Base-by-base conservation (phyloP, 2,329 filamentous ascomycete genomes). In the Beauveria rudraprayagi region DNA sequence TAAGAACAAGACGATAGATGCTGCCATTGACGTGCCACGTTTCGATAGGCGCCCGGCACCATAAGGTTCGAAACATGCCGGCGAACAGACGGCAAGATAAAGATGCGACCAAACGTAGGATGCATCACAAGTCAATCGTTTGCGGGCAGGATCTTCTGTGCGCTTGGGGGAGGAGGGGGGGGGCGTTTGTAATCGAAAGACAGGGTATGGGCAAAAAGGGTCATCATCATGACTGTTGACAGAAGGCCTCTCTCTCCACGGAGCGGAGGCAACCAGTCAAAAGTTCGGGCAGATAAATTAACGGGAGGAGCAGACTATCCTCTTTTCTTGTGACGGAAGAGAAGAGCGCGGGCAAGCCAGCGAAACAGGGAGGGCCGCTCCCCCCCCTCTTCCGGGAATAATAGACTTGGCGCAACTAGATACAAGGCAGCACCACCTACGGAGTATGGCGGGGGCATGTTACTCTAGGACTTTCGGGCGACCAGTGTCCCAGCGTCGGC, bases 391-490 rank as follows among this genome's bases (percentile, higher is more conserved):
- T 5, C 46, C 56, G 56, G 56, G 47, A 58, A 58, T 58, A 58
- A 50, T 17, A 34, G 56, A 56, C 56, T 58, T 58, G 56, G 56
- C 56, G 51, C 11, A 22, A 41, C 37, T 5, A 55, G 56, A 58
- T 51, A 58, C 56, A 41, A 48, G 46, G 37, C 55, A 48, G 28
- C 28, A 57, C 43, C 55, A 57, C 24, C 43, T 9, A 8, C 30
- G 9, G 28, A 48, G 26, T 41, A 57, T 48, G 44, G 55, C 44
- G 55, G 55, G 44, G 55, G 10, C 28, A 57, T 40, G 43, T 46
- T 46, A 10, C 54, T 40, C 10, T 19, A 9, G 16, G 37, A 24
- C 19, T 17, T 30, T 17, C n/a, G 28, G 14, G 11, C 48, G 28
- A 26, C 19, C 37, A 41, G 28, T 34, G 30, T n/a, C n/a, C 44